Percentiles rank a stretch among this genome's conserved stretches.
phyloP scores from a whole-genome alignment of 225 moss, liverwort and hornwort species.

The Sphagnum tenellum region DNA sequence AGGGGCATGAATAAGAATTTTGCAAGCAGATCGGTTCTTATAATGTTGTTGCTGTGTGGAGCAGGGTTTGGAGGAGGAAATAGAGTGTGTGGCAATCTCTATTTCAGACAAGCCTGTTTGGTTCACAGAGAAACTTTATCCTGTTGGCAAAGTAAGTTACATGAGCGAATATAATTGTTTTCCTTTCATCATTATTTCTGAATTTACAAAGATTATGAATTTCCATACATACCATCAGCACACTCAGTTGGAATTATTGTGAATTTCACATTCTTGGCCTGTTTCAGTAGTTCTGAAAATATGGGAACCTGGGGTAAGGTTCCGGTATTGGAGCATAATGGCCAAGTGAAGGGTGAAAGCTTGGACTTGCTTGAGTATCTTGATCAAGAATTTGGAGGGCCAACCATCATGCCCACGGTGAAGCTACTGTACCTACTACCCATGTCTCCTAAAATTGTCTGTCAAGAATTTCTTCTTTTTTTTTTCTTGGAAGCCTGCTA shows the following conservation, averaged over 20 bases:
- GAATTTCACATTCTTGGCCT: background rate
- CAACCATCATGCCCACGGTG: slow-evolving; percentile 36
- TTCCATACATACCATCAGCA: no score
- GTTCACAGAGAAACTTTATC: slow-evolving; percentile 51
- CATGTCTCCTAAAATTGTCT: no score
- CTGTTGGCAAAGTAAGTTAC: slow-evolving; percentile 22
- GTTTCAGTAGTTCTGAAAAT: no score
- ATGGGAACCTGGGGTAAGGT: slow-evolving; percentile 16
- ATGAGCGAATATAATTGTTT: background rate
- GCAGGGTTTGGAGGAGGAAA: slow-evolving; percentile 30
- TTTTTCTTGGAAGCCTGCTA: no score
- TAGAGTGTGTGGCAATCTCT: slow-evolving; percentile 40
- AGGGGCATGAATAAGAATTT: no score
- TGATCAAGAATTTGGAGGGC: slow-evolving; percentile 38
- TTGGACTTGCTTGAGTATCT: slow-evolving; percentile 49
- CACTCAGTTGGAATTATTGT: no score
- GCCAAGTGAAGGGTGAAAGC: slow-evolving; percentile 50
- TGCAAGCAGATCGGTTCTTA: no score
- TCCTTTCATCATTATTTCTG: background rate
- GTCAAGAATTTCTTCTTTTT: no score
- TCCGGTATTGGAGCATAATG: slow-evolving; percentile 50
- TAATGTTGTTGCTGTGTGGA: slow-evolving; percentile 2
- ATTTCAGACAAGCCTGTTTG: slow-evolving; percentile 42
- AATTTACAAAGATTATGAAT: background rate
- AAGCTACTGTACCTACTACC: slow-evolving; percentile 1